A percentile compares a stretch with the other conserved stretches of the same genome.
phyloP scores from a whole-genome alignment of 352 stramenopile genomes.

The Blastocystis sp. region DNA sequence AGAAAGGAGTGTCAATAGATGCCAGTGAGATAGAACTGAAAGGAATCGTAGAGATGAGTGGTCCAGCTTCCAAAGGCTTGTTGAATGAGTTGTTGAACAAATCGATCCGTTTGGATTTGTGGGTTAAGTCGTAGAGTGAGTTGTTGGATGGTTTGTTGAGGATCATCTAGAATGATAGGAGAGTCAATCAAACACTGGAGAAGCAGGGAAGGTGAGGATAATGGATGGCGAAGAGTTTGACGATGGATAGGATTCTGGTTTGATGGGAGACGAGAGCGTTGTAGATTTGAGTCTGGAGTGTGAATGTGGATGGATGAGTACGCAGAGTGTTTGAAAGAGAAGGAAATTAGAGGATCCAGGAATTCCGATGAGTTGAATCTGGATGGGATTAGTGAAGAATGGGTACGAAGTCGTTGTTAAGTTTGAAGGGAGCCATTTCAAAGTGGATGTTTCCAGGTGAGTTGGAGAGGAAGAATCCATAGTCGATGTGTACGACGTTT shows the following conservation, averaged over 20 bases:
- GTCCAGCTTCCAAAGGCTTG: constrained; percentile 76
- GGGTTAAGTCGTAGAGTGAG: neutral
- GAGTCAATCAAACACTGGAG: neutral
- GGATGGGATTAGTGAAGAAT: constrained; percentile 80
- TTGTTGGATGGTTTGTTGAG: neutral
- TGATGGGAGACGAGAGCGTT: constrained; percentile 84
- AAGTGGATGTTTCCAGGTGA: constrained; percentile 93
- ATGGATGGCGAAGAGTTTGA: constrained; percentile 81
- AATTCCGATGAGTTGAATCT: constrained; percentile 34
- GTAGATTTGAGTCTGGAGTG: constrained; percentile 91
- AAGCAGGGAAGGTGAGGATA: constrained; percentile 56
- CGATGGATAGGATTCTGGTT: constrained; percentile 85
- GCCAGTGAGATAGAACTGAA: constrained; percentile 73
- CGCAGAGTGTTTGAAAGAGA: constrained; percentile 53
- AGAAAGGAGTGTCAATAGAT: constrained; percentile 66
- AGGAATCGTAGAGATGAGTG: constrained; percentile 78
- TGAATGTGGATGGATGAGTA: too few species aligned
- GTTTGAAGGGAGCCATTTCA: constrained; percentile 96
- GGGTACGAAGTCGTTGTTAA: constrained; percentile 95
- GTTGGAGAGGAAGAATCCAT: constrained; percentile 97
- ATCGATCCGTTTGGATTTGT: constrained; percentile 22
- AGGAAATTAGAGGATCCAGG: neutral
- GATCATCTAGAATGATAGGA: neutral
- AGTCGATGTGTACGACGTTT: constrained; percentile 98
- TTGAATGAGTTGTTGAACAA: constrained; percentile 74